Percentiles rank a stretch among this genome's conserved stretches.
Evolutionary conservation across 179 eudicot genomes (phyloP).

Genomic region (Drosera spatulata): DNA sequence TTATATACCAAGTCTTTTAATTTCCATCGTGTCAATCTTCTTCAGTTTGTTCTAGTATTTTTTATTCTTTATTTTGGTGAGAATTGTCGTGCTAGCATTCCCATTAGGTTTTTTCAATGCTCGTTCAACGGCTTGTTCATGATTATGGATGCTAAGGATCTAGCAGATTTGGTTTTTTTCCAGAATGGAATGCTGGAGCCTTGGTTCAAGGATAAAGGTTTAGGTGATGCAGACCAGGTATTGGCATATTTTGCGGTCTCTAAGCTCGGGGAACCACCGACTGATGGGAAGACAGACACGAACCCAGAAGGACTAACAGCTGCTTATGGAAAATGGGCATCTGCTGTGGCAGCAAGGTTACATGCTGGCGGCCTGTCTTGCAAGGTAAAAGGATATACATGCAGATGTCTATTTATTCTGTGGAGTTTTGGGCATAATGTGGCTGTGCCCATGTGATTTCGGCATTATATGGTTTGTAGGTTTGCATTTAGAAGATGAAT

Average conservation of each 20-base stretch:
- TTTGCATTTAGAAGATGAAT: too few species aligned
- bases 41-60: too few species aligned
- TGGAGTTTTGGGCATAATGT: too few species aligned
- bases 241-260: slow-evolving; percentile 94
- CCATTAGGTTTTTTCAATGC: neutral
- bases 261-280: slow-evolving; percentile 91
- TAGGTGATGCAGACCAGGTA: slow-evolving; percentile 75
- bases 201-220: slow-evolving; percentile 83
- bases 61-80: too few species aligned
- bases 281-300: slow-evolving; percentile 88
- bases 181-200: slow-evolving; percentile 99
- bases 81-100: too few species aligned
- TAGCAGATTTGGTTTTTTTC: slow-evolving; percentile 99
- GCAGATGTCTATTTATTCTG: neutral
- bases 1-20: too few species aligned
- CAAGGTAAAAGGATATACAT: slow-evolving; percentile 36
- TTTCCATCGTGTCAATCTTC: too few species aligned
- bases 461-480: too few species aligned
- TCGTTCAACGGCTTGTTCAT: neutral
- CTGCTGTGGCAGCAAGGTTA: slow-evolving; percentile 78
- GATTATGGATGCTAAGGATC: slow-evolving; percentile 39
- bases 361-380: slow-evolving; percentile 87
- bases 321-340: slow-evolving; percentile 92
- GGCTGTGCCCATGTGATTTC: too few species aligned
- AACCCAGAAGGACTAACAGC: slow-evolving; percentile 97